phyloP scores from a whole-genome alignment of 768 basidiomycete species.

The Suillus weaverae region DNA sequence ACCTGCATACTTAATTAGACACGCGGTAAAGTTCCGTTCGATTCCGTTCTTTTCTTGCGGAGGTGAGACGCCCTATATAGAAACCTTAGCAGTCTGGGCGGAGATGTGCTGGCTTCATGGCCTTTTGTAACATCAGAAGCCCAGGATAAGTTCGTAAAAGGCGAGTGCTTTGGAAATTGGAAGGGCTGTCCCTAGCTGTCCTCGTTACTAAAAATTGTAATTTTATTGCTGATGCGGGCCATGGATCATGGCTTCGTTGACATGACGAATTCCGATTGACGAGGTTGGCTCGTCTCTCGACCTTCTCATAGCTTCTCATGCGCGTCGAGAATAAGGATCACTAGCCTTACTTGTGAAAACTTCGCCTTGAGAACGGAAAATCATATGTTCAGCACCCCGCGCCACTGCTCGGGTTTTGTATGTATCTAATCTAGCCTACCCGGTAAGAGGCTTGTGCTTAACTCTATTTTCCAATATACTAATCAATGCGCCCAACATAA shows the following conservation, averaged over 20 bases:
- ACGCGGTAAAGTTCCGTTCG: constrained; percentile 17
- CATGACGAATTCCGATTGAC: constrained; percentile 17
- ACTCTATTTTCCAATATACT: constrained; percentile 29
- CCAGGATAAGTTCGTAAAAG: constrained; percentile 13
- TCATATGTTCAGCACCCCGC: constrained; percentile 15
- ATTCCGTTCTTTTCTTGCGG: constrained; percentile 33
- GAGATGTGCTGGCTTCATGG: constrained; percentile 26
- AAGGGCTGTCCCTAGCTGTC: constrained; percentile 9
- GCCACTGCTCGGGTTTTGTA: constrained; percentile 22
- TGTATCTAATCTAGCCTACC: constrained; percentile 29
- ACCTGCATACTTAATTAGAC: constrained; percentile 6
- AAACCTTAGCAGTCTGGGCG: constrained; percentile 21
- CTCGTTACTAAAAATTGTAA: constrained; percentile 17
- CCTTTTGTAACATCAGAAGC: constrained; percentile 15
- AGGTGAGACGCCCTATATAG: constrained; percentile 27
- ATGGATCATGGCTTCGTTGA: constrained; percentile 16
- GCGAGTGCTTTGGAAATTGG: constrained; percentile 4
- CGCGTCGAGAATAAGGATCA: constrained; percentile 10
- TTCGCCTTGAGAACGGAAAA: constrained; percentile 12
- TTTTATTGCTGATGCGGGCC: constrained; percentile 12
- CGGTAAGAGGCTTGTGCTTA: constrained; percentile 20
- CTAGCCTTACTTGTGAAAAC: constrained; percentile 7
- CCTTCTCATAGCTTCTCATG: constrained; percentile 12
- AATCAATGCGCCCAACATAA: constrained; percentile 30
- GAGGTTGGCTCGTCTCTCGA: constrained; percentile 1